These are phyloP conservation scores for Solanum lycopersicoides DNA, from an alignment of 257 asterid species.

Conservation along the genomic window DNA sequence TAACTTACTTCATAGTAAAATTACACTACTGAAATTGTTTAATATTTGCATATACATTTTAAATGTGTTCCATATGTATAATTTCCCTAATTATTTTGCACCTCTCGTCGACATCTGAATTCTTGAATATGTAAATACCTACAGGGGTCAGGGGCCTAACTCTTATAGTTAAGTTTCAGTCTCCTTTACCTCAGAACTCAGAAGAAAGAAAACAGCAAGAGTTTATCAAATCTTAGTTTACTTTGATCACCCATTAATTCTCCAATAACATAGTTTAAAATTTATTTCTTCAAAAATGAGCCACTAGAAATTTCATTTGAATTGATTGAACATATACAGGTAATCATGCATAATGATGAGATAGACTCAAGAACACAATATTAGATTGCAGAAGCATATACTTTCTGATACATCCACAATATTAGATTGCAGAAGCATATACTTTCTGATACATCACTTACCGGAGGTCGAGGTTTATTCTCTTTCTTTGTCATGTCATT, in stretches of 20 bases:
- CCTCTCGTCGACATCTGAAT: too few relatives aligned
- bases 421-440: not conserved
- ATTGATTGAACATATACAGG: not conserved
- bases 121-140: too few relatives aligned
- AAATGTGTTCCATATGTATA: too few relatives aligned
- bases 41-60: too few relatives aligned
- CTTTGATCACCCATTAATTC: not conserved
- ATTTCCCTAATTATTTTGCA: too few relatives aligned
- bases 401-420: not conserved
- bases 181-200: not conserved
- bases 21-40: too few relatives aligned
- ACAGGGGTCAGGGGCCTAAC: too few relatives aligned
- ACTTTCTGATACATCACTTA: constrained; percentile 16
- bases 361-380: not conserved
- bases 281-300: not conserved
- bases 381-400: not conserved
- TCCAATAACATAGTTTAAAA: not conserved
- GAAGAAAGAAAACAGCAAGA: not conserved
- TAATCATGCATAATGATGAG: not conserved
- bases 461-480: constrained; percentile 68
- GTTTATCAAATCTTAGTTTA: not conserved
- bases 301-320: not conserved
- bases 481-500: constrained; percentile 49
- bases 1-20: too few relatives aligned
- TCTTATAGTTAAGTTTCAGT: too few relatives aligned